A percentile compares a stretch with the other conserved stretches of the same genome.
Conservation (phyloP, 768 basidiomycete genomes). For the Lactarius pseudohatsudake region DNA sequence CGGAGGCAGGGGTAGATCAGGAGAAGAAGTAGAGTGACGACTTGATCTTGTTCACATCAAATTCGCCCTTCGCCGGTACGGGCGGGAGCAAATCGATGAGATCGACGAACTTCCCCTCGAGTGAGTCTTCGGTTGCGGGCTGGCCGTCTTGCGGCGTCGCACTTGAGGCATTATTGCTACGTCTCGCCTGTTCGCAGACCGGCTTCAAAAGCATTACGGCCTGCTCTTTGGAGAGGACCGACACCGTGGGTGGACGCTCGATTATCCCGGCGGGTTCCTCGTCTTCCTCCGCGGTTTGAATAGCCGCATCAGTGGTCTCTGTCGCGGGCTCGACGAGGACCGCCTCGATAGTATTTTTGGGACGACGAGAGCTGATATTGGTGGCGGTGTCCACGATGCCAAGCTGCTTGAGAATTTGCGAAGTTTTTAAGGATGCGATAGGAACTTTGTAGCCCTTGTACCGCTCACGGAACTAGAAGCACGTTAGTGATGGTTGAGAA, state of each 20-base stretch:
- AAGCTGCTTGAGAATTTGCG: conserved; percentile 29
- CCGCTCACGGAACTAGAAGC: conserved; percentile 28
- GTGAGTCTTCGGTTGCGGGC: conserved; percentile 14
- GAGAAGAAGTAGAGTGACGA: conserved; percentile 93
- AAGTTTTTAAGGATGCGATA: conserved; percentile 45
- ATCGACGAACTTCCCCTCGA: conserved; percentile 64
- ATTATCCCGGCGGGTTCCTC: conserved; percentile 32
- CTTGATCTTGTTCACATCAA: conserved; percentile 81
- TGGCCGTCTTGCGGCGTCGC: background rate
- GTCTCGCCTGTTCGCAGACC: background rate
- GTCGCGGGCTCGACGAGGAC: conserved; percentile 13
- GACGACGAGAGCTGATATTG: conserved; percentile 40
- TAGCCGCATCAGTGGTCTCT: conserved; percentile 22
- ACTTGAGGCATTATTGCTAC: background rate
- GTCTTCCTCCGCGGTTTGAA: conserved; percentile 24
- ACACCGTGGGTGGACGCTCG: conserved; percentile 34
- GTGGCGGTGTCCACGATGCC: conserved; percentile 41
- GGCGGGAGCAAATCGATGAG: conserved; percentile 76
- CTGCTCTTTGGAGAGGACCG: conserved; percentile 30
- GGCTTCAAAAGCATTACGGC: conserved; percentile 27
- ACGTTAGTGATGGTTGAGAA: background rate
- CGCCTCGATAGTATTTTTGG: conserved; percentile 20
- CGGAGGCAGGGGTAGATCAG: conserved; percentile 39
- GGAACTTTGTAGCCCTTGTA: conserved; percentile 64
- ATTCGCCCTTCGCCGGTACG: conserved; percentile 79